Evolutionary conservation across 148 eudicot species (phyloP).

Genomic region (Agrostemma githago): DNA sequence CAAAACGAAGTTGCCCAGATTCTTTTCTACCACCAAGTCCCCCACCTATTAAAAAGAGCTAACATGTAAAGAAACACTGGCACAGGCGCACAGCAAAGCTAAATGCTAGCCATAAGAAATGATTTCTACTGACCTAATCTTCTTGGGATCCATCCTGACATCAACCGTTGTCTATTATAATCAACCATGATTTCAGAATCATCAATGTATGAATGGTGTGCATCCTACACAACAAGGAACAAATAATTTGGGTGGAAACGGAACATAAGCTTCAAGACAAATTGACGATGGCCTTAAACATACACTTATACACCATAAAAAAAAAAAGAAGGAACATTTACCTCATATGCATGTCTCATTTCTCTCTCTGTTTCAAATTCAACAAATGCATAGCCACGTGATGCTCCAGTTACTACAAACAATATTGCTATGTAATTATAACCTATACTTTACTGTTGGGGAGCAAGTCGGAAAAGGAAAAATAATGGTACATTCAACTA

Average conservation of each 20-base stretch:
- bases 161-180: conserved; percentile 85
- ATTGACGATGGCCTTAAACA: not conserved
- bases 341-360: conserved; percentile 91
- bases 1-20: conserved; percentile 98
- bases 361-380: conserved; percentile 82
- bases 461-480: not conserved
- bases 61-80: not conserved
- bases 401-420: conserved; percentile 85
- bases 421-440: conserved; percentile 17
- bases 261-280: not conserved
- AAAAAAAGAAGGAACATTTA: conserved; percentile 12
- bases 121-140: conserved; percentile 64
- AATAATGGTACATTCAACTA: not conserved
- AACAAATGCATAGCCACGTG: conserved; percentile 95
- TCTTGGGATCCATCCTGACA: conserved; percentile 99
- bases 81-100: not conserved
- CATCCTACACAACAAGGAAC: conserved; percentile 47
- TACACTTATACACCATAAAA: conserved; percentile 4
- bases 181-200: conserved; percentile 93
- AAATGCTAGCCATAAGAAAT: not conserved
- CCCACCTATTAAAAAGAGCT: conserved; percentile 49
- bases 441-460: not conserved
- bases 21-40: conserved; percentile 97
- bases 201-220: conserved; percentile 80
- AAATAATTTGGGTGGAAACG: not conserved